Percentiles rank a stretch among this genome's conserved stretches.
These are phyloP conservation scores for Botrytis galanthina DNA, from an alignment of 2,329 filamentous ascomycete species.

Conservation along the genomic window DNA sequence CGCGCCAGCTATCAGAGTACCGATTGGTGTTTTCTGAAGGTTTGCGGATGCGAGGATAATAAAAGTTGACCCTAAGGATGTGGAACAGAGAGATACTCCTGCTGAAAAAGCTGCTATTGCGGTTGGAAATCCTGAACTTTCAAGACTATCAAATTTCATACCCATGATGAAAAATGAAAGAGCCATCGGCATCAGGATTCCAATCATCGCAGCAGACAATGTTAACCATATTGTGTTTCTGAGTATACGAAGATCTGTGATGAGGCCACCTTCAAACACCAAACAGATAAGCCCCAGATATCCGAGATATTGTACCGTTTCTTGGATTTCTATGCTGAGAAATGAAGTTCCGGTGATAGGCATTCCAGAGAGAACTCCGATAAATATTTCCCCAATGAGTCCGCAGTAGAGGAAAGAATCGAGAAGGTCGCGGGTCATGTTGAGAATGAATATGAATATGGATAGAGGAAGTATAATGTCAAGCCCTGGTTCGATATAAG, in stretches of 20 bases:
- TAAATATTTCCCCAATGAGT: conserved; percentile 18
- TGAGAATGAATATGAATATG: conserved; percentile 12
- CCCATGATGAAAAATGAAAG: conserved; percentile 6
- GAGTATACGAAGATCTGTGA: conserved; percentile 6
- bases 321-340: not conserved
- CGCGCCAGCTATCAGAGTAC: conserved; percentile 12
- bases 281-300: conserved; percentile 18
- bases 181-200: conserved; percentile 9
- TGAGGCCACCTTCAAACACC: conserved; percentile 19
- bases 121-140: conserved; percentile 2
- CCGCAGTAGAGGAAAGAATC: conserved; percentile 17
- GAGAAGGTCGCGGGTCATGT: conserved; percentile 8
- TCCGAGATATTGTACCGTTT: conserved; percentile 16
- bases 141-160: not conserved
- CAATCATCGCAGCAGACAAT: not conserved
- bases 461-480: conserved; percentile 11
- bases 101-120: conserved; percentile 18
- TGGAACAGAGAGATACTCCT: conserved; percentile 17
- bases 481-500: conserved; percentile 16
- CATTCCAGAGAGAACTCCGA: conserved; percentile 11
- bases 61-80: conserved; percentile 15
- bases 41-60: conserved; percentile 17
- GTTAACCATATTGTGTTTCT: conserved; percentile 15
- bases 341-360: conserved; percentile 9
- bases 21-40: conserved; percentile 16